Evolutionary conservation across 2,329 filamentous ascomycete genomes (phyloP).

Genomic region (Dothistroma pini): DNA sequence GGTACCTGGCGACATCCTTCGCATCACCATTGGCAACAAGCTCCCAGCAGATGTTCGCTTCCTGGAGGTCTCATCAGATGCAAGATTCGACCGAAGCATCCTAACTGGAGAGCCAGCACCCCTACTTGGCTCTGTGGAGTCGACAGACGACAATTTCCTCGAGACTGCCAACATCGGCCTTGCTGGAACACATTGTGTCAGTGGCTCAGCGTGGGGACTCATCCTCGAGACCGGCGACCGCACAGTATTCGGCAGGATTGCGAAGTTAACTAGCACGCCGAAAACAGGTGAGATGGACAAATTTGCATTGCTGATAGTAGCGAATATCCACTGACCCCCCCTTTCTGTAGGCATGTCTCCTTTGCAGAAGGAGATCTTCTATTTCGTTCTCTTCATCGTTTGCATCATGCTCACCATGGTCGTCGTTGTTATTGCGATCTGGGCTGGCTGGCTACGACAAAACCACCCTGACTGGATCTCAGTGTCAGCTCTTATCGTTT

Average conservation of each 20-base stretch:
- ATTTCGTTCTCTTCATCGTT: conserved; percentile 69
- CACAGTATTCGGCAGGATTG: conserved; percentile 71
- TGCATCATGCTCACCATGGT: conserved; percentile 65
- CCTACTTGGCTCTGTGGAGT: conserved; percentile 60
- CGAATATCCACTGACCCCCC: too few relatives aligned
- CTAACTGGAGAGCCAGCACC: conserved; percentile 64
- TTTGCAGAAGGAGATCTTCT: conserved; percentile 67
- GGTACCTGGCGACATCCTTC: conserved; percentile 68
- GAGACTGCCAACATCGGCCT: conserved; percentile 73
- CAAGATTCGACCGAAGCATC: conserved; percentile 69
- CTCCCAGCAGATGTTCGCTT: conserved; percentile 71
- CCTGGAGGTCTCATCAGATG: conserved; percentile 63
- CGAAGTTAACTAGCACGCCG: conserved; percentile 66
- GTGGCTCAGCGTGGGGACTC: conserved; percentile 62
- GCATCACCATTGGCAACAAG: conserved; percentile 68
- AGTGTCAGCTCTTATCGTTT: conserved; percentile 67
- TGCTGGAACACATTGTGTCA: conserved; percentile 74
- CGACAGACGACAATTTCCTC: conserved; percentile 68
- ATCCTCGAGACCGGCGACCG: conserved; percentile 68
- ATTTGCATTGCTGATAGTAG: too few relatives aligned
- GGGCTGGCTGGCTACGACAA: conserved; percentile 66
- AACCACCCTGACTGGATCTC: conserved; percentile 67
- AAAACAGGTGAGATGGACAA: conserved; percentile 42
- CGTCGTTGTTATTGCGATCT: conserved; percentile 50
- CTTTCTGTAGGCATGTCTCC: conserved; percentile 55